phyloP scores from a whole-genome alignment of 202 grass and related monocot species.

The Thinopyrum obtusiflorum region DNA sequence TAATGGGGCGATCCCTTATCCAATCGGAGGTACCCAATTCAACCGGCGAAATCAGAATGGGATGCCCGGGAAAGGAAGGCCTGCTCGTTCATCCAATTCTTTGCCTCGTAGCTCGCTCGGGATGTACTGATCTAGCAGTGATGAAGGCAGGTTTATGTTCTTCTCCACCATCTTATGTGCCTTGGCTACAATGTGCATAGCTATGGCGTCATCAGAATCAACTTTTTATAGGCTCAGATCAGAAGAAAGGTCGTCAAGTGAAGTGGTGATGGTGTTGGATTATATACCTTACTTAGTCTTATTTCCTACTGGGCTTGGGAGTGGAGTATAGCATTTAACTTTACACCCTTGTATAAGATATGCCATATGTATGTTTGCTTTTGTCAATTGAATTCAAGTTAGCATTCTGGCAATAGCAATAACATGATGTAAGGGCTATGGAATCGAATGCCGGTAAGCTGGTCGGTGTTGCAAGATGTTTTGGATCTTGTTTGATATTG shows the following conservation, averaged over 20 bases:
- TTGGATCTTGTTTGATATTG: neutral
- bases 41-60: conserved; percentile 41
- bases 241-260: neutral
- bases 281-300: conserved; percentile 22
- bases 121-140: conserved; percentile 40
- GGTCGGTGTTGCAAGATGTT: neutral
- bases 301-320: conserved; percentile 24
- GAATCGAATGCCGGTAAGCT: neutral
- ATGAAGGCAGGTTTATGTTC: neutral
- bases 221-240: conserved; percentile 1
- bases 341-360: conserved; percentile 29
- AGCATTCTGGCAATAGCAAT: neutral
- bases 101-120: conserved; percentile 39
- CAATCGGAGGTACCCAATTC: conserved; percentile 23
- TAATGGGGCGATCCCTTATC: conserved; percentile 45
- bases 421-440: neutral
- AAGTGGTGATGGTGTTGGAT: conserved; percentile 15
- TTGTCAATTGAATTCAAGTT: neutral
- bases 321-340: conserved; percentile 34
- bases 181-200: conserved; percentile 31
- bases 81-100: conserved; percentile 35
- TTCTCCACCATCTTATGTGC: neutral
- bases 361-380: conserved; percentile 15
- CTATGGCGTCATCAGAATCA: conserved; percentile 3
- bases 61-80: conserved; percentile 29